phyloP scores from a whole-genome alignment of 805 yeast genomes.

The Yamadazyma philogaea region DNA sequence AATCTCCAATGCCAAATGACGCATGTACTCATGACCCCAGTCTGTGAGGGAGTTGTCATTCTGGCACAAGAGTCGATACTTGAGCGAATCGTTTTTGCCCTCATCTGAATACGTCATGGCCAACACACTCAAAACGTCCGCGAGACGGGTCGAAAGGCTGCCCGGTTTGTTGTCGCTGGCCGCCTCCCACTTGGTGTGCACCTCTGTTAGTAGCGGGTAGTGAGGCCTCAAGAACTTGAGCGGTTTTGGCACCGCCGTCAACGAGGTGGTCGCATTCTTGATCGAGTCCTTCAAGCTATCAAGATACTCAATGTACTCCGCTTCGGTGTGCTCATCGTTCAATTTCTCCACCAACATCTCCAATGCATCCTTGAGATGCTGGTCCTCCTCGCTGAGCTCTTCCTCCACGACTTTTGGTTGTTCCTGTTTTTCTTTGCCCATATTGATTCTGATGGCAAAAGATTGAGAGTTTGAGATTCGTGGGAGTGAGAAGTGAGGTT shows the following conservation, averaged over 20 bases:
- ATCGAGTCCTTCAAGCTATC: constrained; percentile 71
- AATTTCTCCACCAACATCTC: constrained; percentile 83
- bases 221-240: constrained; percentile 90
- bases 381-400: constrained; percentile 91
- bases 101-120: constrained; percentile 92
- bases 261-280: constrained; percentile 91
- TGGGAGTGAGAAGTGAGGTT: too few relatives aligned
- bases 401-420: constrained; percentile 47
- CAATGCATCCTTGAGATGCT: constrained; percentile 78
- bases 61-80: constrained; percentile 62
- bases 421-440: constrained; percentile 16
- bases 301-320: constrained; percentile 59
- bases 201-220: constrained; percentile 61
- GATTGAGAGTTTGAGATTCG: too few relatives aligned
- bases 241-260: constrained; percentile 99
- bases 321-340: constrained; percentile 44
- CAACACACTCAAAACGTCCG: constrained; percentile 87
- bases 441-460: too few relatives aligned
- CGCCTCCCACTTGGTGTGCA: constrained; percentile 67
- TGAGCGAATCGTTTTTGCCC: constrained; percentile 73
- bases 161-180: constrained; percentile 6
- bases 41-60: constrained; percentile 58
- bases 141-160: constrained; percentile 49
- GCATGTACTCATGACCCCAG: constrained; percentile 98
- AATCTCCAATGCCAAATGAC: constrained; percentile 92